Base-by-base conservation (phyloP, 2,329 filamentous ascomycete species). In the Pseudohalonectria lignicola region DNA sequence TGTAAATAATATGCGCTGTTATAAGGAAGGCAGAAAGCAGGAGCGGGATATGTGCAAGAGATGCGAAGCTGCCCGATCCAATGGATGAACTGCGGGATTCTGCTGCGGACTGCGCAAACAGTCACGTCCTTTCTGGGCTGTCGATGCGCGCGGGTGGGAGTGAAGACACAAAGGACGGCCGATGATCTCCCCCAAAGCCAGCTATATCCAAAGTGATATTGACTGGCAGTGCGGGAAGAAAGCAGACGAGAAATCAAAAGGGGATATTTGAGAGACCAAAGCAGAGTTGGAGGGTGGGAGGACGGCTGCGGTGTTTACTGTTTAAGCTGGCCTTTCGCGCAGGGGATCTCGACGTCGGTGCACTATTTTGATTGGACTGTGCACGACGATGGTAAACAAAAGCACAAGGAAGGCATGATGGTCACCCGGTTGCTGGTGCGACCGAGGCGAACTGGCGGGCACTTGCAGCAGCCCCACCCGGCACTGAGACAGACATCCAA, bases 131-230 rank as follows among this genome's bases (percentile, higher is more conserved):
- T n/a, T n/a, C n/a, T n/a, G n/a, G 23, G 7, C 23, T 26, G 8
- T 26, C 23, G 23, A 8, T 26, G 23, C 23, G 23, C 23, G 23
- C 8, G 7, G 23, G 23, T 26, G 23, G 23, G 7, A 12, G 12
- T 7, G 23, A 26, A 26, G 23, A 26, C 8, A 12, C 7, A 26
- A 26, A 26, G 23, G 8, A 12, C 23, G n/a, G n/a, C n/a, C n/a
- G n/a, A 26, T 8, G 12, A 36, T 11, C 6, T 25, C 9, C 34
- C 6, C 6, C 7, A 25, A 25, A 10, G 16, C 21, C 34, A 17
- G 34, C 18, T 36, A 36, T 36, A 36, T 21, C 34, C 21, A 26
- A 10, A 26, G 16, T 36, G 34, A 36, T 36, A 36, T 36, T 25
- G 34, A 26, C 23, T 26, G 23, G 23, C 23, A 12, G 12, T 12